Evolutionary conservation across 2,329 filamentous ascomycete genomes (phyloP), one percentile per base, ranked within the genome.

Genomic region (Clonostachys solani): DNA sequence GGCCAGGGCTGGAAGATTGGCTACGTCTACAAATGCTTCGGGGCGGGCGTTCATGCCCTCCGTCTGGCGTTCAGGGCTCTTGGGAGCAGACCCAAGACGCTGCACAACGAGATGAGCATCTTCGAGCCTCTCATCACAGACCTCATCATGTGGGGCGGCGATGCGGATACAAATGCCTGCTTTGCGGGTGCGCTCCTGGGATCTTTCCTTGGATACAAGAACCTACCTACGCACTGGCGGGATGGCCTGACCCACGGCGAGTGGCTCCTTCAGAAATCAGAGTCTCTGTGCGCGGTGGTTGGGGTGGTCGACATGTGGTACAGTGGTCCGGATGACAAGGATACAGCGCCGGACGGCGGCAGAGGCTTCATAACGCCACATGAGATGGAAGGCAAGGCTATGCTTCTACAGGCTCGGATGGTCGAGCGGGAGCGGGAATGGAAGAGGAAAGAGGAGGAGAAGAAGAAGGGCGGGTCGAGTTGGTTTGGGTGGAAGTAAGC

Each of bases 161-260:
- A 80, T 50, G 73, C 75, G 4, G 76, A 79, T 50, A 79, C 76
- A 1, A 79, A 80, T 49, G 75, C 73, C 7, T 76, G 73, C 41
- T 74, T 73, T 46, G 74, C 75, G 0, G 75, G 75, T 0, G 73
- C 74, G 1, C 58, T 80, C 1, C 51, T 79, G 1, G 77, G 77
- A 1, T 68, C 66, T 1, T 72, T 69, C 38, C 53, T 78, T 2
- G 76, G 76, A 13, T 74, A 72, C 55, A 66, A 62, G 38, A 59
- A 60, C 2, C 58, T 80, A 5, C 74, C 76, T 0, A 53, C 63
- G 1, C 69, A 77, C 49, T 80, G 76, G 77, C 65, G 67, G 45
- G 61, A 72, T 45, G 75, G 75, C 0, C 60, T 79, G 19, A 56
- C 54, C 12, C 64, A 77, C 47, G 66, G 63, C 2, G 57, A 65